Evolutionary conservation across 2,329 filamentous ascomycete genomes (phyloP).

Genomic region (Ampelomyces quisqualis): DNA sequence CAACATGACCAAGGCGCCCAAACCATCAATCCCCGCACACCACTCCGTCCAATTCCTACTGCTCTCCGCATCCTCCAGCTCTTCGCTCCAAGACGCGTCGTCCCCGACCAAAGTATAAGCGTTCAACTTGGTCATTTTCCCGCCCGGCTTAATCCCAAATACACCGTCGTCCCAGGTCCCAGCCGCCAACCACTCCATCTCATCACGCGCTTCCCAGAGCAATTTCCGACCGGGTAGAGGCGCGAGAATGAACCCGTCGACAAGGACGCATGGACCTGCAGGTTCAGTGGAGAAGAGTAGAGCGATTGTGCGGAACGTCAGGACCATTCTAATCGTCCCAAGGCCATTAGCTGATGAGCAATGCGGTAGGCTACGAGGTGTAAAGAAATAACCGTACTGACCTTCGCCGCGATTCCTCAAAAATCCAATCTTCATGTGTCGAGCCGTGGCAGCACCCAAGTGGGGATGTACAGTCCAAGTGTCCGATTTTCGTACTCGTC

Average conservation of each 20-base stretch:
- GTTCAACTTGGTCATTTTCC: constrained; percentile 38
- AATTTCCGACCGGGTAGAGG: constrained; percentile 48
- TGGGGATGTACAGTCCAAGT: background rate
- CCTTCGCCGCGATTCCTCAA: constrained; percentile 46
- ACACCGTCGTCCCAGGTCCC: constrained; percentile 17
- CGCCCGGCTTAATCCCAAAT: constrained; percentile 37
- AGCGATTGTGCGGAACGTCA: constrained; percentile 47
- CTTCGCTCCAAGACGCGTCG: constrained; percentile 11
- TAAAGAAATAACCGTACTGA: too few relatives aligned
- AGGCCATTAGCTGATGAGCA: too few relatives aligned
- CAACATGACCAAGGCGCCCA: constrained; percentile 51
- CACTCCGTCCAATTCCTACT: constrained; percentile 48
- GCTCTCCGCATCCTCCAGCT: constrained; percentile 10
- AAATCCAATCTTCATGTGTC: constrained; percentile 48
- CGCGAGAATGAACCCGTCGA: constrained; percentile 43
- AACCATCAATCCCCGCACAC: constrained; percentile 50
- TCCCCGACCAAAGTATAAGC: constrained; percentile 25
- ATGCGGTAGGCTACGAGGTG: too few relatives aligned
- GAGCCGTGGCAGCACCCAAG: constrained; percentile 16
- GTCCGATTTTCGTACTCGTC: constrained; percentile 1
- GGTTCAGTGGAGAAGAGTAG: constrained; percentile 50
- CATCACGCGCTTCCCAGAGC: constrained; percentile 49
- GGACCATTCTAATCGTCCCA: constrained; percentile 43
- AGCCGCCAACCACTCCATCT: constrained; percentile 41
- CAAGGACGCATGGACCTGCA: constrained; percentile 41